Conservation (phyloP, 495 filamentous ascomycete species). For the Annulohypoxylon stygium region DNA sequence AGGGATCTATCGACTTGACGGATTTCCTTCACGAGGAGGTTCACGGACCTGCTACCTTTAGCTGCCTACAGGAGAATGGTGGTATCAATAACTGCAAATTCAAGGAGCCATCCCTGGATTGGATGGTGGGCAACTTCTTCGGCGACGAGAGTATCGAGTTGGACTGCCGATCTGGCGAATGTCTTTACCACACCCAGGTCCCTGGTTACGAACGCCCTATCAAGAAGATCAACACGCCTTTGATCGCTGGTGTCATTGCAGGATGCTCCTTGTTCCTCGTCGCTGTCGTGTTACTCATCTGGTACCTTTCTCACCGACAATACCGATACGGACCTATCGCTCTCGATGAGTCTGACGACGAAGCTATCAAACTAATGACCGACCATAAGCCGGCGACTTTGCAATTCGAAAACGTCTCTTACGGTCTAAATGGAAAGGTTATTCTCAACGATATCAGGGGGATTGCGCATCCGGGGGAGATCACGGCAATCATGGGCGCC, state of each 20-base stretch:
- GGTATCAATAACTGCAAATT: slow-evolving; percentile 78
- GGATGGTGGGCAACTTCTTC: slow-evolving; percentile 86
- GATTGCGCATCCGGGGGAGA: slow-evolving; percentile 86
- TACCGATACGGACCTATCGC: slow-evolving; percentile 78
- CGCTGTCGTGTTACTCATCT: slow-evolving; percentile 81
- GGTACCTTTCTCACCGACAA: slow-evolving; percentile 87
- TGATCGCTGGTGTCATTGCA: slow-evolving; percentile 95
- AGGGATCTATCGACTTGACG: slow-evolving; percentile 89
- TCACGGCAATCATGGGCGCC: slow-evolving; percentile 98
- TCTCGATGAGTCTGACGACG: slow-evolving; percentile 92
- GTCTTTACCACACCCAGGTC: slow-evolving; percentile 89
- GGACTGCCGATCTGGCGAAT: slow-evolving; percentile 88
- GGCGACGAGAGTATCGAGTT: slow-evolving; percentile 90
- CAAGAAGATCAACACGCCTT: slow-evolving; percentile 95
- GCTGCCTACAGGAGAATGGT: slow-evolving; percentile 72
- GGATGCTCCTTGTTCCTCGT: slow-evolving; percentile 89
- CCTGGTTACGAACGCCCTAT: slow-evolving; percentile 90
- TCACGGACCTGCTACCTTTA: slow-evolving; percentile 86
- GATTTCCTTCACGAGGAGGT: slow-evolving; percentile 87
- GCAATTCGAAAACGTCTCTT: slow-evolving; percentile 89
- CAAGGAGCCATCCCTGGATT: slow-evolving; percentile 89
- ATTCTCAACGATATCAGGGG: slow-evolving; percentile 87
- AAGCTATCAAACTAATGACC: slow-evolving; percentile 83
- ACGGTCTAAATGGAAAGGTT: slow-evolving; percentile 85
- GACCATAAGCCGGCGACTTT: slow-evolving; percentile 92